Base-by-base conservation (phyloP, 139 green algal species). In the Auxenochlorella protothecoides region DNA sequence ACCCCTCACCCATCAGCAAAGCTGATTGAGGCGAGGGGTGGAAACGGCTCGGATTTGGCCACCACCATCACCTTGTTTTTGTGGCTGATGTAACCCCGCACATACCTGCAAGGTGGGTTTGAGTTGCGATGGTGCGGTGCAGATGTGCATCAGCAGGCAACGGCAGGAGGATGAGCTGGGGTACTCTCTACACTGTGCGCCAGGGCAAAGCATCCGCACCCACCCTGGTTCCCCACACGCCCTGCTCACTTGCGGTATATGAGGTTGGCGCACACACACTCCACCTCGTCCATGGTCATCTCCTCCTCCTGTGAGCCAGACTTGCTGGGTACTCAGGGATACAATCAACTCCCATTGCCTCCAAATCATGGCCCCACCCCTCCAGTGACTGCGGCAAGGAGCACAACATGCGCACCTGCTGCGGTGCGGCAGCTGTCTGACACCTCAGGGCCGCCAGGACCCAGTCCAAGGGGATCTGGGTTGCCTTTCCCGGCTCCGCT, bases 1-100 rank as follows among this genome's bases (percentile, higher is more conserved):
- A 62, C 9, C 57, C 57, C 57, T 66, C 63, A 66, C 12, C 6
- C 68, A n/a, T 77, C 73, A 6, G n/a, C 16, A 5, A 78, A 16
- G 4, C 3, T 53, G 2, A 74, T 68, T 13, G 52, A 64, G 11
- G 53, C 44, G 27, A 79, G 75, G 6, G 57, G 52, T 5, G 78
- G 78, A 53, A 83, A 83, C 16, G 78, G 73, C 5, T 72, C 66
- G 4, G 51, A 53, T 65, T 86, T 85, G n/a, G 69, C 74, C 72
- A 97, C 85, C 53, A 96, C 81, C 55, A 95, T 77, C 5, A 80
- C 68, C 7, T 86, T 81, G 54, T 77, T 74, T 57, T 89, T 85
- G 81, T 92, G 89, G 2, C 82, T 87, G 65, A 97, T 83, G 82
- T 96, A 97, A 5, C 89, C 91, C 76, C 90, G 92, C 60, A 96